Evolutionary conservation across 2,329 filamentous ascomycete genomes (phyloP), one percentile per base, ranked within the genome.

Genomic region (Pyrenochaeta sp.): DNA sequence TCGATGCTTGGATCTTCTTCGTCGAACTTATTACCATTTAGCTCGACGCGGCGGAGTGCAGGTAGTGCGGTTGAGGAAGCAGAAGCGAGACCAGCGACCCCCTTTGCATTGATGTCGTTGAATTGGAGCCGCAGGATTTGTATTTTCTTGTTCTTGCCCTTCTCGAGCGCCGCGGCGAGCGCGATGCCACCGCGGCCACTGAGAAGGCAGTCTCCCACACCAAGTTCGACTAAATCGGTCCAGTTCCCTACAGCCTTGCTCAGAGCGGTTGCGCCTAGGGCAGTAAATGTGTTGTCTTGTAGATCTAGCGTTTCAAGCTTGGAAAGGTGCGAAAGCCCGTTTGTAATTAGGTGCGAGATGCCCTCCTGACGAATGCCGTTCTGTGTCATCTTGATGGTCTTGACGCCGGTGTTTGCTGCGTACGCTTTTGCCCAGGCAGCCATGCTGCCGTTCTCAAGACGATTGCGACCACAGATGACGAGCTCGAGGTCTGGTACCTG

Each of bases 311-410:
- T 86, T 74, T 89, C 84, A 54, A 99, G 84, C 44, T 83, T 81
- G 32, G 82, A 83, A 50, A 92, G 87, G 70, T 91, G 85, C 64
- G 84, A 86, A 52, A 99, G 84, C 61, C 95, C 95, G 52, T 93
- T 84, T 59, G 86, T 88, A 64, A 99, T 82, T 55, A 99, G 83
- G 65, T 90, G 86, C 47, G 89, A 89, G 72, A 98, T 95, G 59
- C 95, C 95, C 78, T 98, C 93, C 75, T 94, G 92, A 43, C 95
- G 87, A 68, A 99, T 99, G 51, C 95, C 95, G 77, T 99, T 98
- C 80, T 98, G 95, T 27, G 96, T 92, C 95, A 99, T 98, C 84
- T 94, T 96, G 68, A 99, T 87, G 58, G 88, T 88, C 79, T 90
- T 91, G 63, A 99, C 86, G 56, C 90, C 90, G 65, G 86, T 81